Percentiles rank a stretch among this genome's conserved stretches.
Conservation (phyloP, 331 rosid genomes). For the Malus hybrid region DNA sequence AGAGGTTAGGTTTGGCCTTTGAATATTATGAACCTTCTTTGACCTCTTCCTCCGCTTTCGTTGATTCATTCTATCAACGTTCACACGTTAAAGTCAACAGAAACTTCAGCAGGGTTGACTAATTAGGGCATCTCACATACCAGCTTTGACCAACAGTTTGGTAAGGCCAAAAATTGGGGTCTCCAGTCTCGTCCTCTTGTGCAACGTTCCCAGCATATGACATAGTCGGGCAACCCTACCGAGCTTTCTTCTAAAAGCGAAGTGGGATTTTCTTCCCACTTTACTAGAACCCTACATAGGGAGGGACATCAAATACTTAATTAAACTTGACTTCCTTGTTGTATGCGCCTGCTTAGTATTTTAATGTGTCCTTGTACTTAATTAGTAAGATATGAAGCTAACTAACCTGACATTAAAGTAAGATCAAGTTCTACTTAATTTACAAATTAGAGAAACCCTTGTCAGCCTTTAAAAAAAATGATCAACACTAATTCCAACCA, state of each 20-base stretch:
- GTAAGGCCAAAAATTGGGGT: too few species aligned
- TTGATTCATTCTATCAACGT: neutral
- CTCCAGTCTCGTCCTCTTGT: too few species aligned
- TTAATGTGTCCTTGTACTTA: neutral
- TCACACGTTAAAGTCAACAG: neutral
- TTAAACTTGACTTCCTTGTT: conserved; percentile 6
- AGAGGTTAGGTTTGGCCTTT: conserved; percentile 14
- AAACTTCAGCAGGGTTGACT: too few species aligned
- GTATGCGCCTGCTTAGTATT: neutral
- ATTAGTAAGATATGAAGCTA: neutral
- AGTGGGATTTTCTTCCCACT: neutral
- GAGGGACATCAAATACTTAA: neutral
- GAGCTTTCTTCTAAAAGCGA: too few species aligned
- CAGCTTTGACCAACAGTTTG: too few species aligned
- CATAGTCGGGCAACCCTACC: too few species aligned
- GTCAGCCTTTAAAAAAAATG: conserved; percentile 9
- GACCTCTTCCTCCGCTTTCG: conserved; percentile 1
- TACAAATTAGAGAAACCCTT: conserved; percentile 10
- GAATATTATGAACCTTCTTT: conserved; percentile 8
- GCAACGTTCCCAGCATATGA: too few species aligned
- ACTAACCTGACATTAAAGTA: neutral
- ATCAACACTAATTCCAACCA: conserved; percentile 17
- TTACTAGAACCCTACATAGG: neutral
- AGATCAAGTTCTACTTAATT: conserved; percentile 3
- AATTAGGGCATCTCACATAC: too few species aligned